Conservation (phyloP, 2,329 filamentous ascomycete species). For the Thermomyces lanuginosus region DNA sequence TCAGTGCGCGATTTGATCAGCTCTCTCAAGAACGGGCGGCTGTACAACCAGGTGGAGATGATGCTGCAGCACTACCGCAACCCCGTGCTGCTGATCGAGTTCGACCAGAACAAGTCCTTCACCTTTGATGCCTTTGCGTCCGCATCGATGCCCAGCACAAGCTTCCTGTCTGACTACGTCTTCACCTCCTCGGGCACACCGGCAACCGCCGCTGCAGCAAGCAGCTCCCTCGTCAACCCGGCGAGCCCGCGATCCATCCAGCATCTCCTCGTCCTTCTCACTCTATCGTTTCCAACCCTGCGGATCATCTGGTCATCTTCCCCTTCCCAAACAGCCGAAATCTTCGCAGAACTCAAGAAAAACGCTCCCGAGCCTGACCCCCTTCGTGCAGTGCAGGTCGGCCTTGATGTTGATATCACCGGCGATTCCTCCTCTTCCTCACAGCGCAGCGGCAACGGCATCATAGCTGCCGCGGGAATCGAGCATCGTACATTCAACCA, state of each 20-base stretch:
- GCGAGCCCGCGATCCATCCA: constrained; percentile 60
- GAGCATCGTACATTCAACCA: constrained; percentile 58
- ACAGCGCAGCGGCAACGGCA: constrained; percentile 30
- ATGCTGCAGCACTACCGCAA: constrained; percentile 89
- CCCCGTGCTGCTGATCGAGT: constrained; percentile 89
- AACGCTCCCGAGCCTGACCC: constrained; percentile 83
- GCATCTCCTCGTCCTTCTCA: constrained; percentile 79
- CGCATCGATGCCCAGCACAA: constrained; percentile 23
- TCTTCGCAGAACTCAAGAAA: constrained; percentile 85
- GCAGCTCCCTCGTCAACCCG: constrained; percentile 46
- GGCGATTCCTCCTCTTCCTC: constrained; percentile 10
- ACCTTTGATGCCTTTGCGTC: constrained; percentile 56
- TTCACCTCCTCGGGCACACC: constrained; percentile 21
- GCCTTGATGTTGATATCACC: constrained; percentile 44
- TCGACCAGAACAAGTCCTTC: constrained; percentile 93
- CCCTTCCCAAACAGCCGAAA: constrained; percentile 92
- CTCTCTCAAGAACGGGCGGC: constrained; percentile 77
- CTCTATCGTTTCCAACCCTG: constrained; percentile 74
- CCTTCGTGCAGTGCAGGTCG: constrained; percentile 65
- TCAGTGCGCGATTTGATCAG: constrained; percentile 79
- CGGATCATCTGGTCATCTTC: constrained; percentile 87
- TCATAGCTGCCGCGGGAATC: constrained; percentile 39
- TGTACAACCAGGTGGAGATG: constrained; percentile 81
- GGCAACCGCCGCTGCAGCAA: constrained; percentile 40
- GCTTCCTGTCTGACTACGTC: constrained; percentile 38